Conservation (phyloP, 2,329 filamentous ascomycete genomes). For the Aspergillus pseudoviridinutans region DNA sequence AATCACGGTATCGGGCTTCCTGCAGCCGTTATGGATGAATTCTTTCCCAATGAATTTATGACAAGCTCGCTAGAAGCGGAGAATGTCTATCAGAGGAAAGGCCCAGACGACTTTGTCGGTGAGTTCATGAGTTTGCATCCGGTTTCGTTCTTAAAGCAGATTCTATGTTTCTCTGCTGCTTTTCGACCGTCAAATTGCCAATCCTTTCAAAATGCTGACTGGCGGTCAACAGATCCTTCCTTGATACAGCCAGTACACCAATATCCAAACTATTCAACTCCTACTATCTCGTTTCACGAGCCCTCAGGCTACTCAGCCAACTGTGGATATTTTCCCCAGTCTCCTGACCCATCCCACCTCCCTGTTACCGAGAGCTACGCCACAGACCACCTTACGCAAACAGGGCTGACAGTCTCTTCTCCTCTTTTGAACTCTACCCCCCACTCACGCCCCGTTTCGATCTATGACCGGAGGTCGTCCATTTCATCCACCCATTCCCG, state of each 20-base stretch:
- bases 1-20: slow-evolving; percentile 57
- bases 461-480: slow-evolving; percentile 60
- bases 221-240: slow-evolving; percentile 49
- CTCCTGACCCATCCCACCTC: slow-evolving; percentile 34
- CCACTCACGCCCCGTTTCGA: slow-evolving; percentile 49
- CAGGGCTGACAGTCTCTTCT: slow-evolving; percentile 43
- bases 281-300: slow-evolving; percentile 32
- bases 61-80: slow-evolving; percentile 43
- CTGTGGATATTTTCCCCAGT: slow-evolving; percentile 29
- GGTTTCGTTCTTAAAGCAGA: background rate
- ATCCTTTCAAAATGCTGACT: background rate
- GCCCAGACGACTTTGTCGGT: slow-evolving; percentile 36
- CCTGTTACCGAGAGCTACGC: slow-evolving; percentile 26
- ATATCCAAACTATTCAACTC: slow-evolving; percentile 24
- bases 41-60: slow-evolving; percentile 52
- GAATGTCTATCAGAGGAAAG: slow-evolving; percentile 41
- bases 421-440: slow-evolving; percentile 61
- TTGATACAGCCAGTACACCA: slow-evolving; percentile 51
- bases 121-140: slow-evolving; percentile 11
- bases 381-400: slow-evolving; percentile 22
- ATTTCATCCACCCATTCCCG: slow-evolving; percentile 67
- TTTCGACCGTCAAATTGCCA: background rate
- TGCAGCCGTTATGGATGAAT: slow-evolving; percentile 59
- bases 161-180: background rate
- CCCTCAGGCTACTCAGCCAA: slow-evolving; percentile 27